phyloP scores from a whole-genome alignment of 139 green algal genomes.

The Eudorina sp. region DNA sequence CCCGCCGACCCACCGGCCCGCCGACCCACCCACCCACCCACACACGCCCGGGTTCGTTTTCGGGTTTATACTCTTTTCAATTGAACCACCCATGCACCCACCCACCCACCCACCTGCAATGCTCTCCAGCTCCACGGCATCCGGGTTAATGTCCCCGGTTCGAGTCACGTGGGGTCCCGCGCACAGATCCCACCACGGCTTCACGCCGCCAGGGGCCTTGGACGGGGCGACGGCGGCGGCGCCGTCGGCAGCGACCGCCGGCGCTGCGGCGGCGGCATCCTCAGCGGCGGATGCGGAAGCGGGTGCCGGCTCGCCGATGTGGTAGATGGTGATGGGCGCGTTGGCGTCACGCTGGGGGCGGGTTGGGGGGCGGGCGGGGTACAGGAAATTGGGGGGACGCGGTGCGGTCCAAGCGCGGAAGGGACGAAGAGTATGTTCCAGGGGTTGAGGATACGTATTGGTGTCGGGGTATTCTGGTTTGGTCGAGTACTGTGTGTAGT shows the following conservation, averaged over 20 bases:
- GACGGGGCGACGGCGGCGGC: background rate
- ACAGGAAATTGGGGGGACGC: too few species aligned
- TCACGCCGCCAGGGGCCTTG: background rate
- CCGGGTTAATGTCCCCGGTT: conserved; percentile 86
- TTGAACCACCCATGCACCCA: too few species aligned
- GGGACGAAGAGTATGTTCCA: too few species aligned
- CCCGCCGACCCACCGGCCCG: too few species aligned
- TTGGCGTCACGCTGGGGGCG: conserved; percentile 68
- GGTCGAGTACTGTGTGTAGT: too few species aligned
- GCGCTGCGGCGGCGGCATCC: background rate
- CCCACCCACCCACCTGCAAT: conserved; percentile 78
- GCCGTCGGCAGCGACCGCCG: background rate
- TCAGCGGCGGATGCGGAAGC: background rate
- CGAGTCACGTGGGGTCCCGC: conserved; percentile 92
- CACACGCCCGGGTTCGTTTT: too few species aligned
- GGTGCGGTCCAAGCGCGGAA: too few species aligned
- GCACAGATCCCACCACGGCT: conserved; percentile 95
- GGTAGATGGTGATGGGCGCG: conserved; percentile 98
- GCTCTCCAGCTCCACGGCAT: conserved; percentile 92
- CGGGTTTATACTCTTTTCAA: too few species aligned
- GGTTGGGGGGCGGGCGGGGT: too few species aligned
- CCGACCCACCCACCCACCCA: too few species aligned
- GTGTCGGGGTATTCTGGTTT: too few species aligned
- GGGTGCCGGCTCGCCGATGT: conserved; percentile 84
- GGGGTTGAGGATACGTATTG: too few species aligned